A percentile compares a stretch with the other conserved stretches of the same genome.
These are phyloP conservation scores for Dactylellina haptotyla DNA, from an alignment of 2,329 filamentous ascomycete species.

Conservation along the genomic window DNA sequence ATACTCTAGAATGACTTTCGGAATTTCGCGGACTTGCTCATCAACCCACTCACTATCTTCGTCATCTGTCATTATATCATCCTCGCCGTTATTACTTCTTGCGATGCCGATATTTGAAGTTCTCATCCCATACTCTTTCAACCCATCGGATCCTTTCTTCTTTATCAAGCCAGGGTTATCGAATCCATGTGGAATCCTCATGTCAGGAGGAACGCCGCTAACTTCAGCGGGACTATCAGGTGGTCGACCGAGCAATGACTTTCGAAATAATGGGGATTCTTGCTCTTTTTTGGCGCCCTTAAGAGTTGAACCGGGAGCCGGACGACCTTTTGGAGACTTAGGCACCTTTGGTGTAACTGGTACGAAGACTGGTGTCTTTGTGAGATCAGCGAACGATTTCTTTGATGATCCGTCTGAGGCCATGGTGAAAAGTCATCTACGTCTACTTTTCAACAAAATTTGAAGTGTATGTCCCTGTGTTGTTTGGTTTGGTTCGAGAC, in stretches of 20 bases:
- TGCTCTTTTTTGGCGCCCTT: constrained; percentile 1
- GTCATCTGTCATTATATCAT: constrained; percentile 10
- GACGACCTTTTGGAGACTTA: constrained; percentile 26
- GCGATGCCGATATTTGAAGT: neutral
- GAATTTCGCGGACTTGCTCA: neutral
- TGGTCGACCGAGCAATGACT: constrained; percentile 29
- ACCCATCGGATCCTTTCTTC: constrained; percentile 31
- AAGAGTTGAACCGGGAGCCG: neutral
- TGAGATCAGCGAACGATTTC: neutral
- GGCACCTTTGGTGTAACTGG: neutral
- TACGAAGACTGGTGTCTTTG: neutral
- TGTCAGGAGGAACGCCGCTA: constrained; percentile 9
- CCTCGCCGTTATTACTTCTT: neutral
- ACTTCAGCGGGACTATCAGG: constrained; percentile 26
- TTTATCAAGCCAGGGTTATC: constrained; percentile 36
- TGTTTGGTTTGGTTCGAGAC: too few relatives aligned
- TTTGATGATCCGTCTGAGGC: neutral
- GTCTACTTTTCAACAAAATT: too few relatives aligned
- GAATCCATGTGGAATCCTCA: constrained; percentile 47
- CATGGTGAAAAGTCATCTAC: constrained; percentile 3
- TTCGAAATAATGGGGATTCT: constrained; percentile 38
- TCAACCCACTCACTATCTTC: constrained; percentile 31
- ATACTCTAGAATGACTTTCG: constrained; percentile 16
- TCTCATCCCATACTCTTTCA: constrained; percentile 6
- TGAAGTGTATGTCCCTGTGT: too few relatives aligned